A percentile compares a stretch with the other conserved stretches of the same genome.
phyloP scores from a whole-genome alignment of 495 filamentous ascomycete genomes.

The Stereocaulon alpinum region DNA sequence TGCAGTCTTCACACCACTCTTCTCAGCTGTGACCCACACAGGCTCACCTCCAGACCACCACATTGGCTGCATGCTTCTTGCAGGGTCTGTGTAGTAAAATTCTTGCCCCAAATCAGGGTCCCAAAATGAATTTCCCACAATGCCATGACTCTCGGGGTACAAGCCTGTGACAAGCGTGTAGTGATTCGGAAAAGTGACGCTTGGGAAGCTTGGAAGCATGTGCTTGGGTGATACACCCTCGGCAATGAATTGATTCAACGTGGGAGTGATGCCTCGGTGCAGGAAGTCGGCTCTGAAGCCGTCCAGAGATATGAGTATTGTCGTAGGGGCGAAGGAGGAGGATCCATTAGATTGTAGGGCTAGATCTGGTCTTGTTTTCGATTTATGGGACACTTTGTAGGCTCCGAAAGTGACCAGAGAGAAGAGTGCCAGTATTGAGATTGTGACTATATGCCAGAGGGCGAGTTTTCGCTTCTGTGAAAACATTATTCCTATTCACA shows the following conservation, averaged over 20 bases:
- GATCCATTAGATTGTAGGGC: conserved; percentile 65
- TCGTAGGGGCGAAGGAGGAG: conserved; percentile 77
- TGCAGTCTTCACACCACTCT: conserved; percentile 59
- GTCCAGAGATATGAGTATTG: conserved; percentile 87
- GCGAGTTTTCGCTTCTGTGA: conserved; percentile 26
- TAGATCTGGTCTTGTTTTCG: conserved; percentile 21
- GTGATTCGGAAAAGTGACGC: conserved; percentile 96
- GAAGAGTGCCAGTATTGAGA: conserved; percentile 40
- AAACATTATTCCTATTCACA: conserved; percentile 17
- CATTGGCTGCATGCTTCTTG: conserved; percentile 60
- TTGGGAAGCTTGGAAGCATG: conserved; percentile 89
- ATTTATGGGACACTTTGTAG: conserved; percentile 34
- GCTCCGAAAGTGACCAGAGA: conserved; percentile 43
- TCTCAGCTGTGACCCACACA: conserved; percentile 85
- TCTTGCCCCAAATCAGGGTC: conserved; percentile 64
- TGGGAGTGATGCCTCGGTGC: conserved; percentile 68
- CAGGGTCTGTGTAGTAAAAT: conserved; percentile 76
- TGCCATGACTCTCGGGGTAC: conserved; percentile 84
- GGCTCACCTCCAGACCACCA: conserved; percentile 91
- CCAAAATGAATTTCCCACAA: conserved; percentile 93
- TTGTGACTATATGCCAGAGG: conserved; percentile 26
- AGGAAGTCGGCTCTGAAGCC: conserved; percentile 97
- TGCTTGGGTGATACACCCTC: conserved; percentile 80
- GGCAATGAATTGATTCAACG: conserved; percentile 65
- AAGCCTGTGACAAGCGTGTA: conserved; percentile 89